Evolutionary conservation across 306 rosid species (phyloP), one percentile per base, ranked within the genome.

Genomic region (Psophocarpus tetragonolobus): DNA sequence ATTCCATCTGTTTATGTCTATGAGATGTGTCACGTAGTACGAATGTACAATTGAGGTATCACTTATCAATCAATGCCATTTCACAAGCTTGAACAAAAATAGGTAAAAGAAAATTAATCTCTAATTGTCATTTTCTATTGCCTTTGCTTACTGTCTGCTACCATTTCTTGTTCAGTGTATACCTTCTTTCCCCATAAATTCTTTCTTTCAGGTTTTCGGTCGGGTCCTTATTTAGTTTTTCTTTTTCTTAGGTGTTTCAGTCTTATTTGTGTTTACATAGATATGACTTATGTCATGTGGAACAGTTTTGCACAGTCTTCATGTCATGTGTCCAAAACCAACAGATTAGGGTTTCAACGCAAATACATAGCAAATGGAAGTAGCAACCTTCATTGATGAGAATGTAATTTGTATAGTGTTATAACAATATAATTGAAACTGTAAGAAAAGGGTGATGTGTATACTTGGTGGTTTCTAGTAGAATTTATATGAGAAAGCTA

Each of bases 401-500:
- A 64, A 17, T 41, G 33, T 39, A 41, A 39, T 48, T 77, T 62
- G 42, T 73, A 33, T 42, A 26, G n/a, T 56, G 17, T 74, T 33
- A 32, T 61, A 30, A 18, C 6, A 32, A 7, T 17, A 17, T 17
- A 62, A 32, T 29, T 69, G 35, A 15, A 62, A 68, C 30, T 45
- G 56, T 26, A 21, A 64, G 57, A 66, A 50, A 29, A 53, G 30
- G 36, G 27, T 21, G 18, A 29, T 47, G 45, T 20, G 8, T 62
- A 44, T 77, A 58, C 70, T 41, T 71, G 54, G 33, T n/a, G 21
- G 51, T 26, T 47, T 26, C 74, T 39, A 15, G 14, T 60, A 26
- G 74, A 80, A 66, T 66, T 66, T 66, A 17, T 12, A n/a, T 67
- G 54, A n/a, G 36, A 76, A 36, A 64, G 53, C 53, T 76, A 54